Conservation (phyloP, 2,329 filamentous ascomycete genomes). For the Botryosphaeria dothidea region DNA sequence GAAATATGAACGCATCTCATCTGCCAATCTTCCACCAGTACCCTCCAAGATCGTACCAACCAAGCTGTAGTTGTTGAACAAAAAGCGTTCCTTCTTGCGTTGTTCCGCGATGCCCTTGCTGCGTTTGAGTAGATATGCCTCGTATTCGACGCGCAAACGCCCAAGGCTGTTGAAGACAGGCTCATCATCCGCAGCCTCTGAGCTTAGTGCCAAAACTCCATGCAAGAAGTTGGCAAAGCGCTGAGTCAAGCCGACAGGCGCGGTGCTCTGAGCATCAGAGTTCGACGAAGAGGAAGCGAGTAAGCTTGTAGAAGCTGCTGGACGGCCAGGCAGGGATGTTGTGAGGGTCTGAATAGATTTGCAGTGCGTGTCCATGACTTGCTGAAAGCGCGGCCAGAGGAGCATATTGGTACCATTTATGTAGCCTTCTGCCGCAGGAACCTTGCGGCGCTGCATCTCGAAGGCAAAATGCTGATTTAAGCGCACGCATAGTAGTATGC, state of each 20-base stretch:
- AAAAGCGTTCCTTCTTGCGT: slow-evolving; percentile 80
- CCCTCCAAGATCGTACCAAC: slow-evolving; percentile 85
- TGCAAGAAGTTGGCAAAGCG: slow-evolving; percentile 93
- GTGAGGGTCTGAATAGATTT: slow-evolving; percentile 73
- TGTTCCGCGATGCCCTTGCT: slow-evolving; percentile 75
- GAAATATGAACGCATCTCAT: slow-evolving; percentile 76
- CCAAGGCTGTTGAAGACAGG: slow-evolving; percentile 80
- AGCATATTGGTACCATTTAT: slow-evolving; percentile 95
- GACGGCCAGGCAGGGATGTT: slow-evolving; percentile 40
- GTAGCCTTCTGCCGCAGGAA: slow-evolving; percentile 86
- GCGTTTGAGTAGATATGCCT: slow-evolving; percentile 76
- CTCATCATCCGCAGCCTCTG: slow-evolving; percentile 92
- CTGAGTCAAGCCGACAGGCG: slow-evolving; percentile 89
- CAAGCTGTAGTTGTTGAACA: slow-evolving; percentile 95
- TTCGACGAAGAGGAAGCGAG: slow-evolving; percentile 47
- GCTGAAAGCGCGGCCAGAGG: slow-evolving; percentile 92
- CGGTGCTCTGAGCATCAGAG: slow-evolving; percentile 66
- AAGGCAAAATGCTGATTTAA: slow-evolving; percentile 94
- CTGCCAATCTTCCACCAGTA: slow-evolving; percentile 68
- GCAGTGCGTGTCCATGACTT: slow-evolving; percentile 89
- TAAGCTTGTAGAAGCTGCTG: slow-evolving; percentile 35
- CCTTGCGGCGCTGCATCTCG: slow-evolving; percentile 85
- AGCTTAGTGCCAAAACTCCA: slow-evolving; percentile 77
- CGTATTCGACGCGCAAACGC: slow-evolving; percentile 77
- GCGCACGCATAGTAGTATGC: slow-evolving; percentile 85